These are phyloP conservation scores for Trypanosoma lewisi DNA, from an alignment of 208 protist species.

Conservation along the genomic window DNA sequence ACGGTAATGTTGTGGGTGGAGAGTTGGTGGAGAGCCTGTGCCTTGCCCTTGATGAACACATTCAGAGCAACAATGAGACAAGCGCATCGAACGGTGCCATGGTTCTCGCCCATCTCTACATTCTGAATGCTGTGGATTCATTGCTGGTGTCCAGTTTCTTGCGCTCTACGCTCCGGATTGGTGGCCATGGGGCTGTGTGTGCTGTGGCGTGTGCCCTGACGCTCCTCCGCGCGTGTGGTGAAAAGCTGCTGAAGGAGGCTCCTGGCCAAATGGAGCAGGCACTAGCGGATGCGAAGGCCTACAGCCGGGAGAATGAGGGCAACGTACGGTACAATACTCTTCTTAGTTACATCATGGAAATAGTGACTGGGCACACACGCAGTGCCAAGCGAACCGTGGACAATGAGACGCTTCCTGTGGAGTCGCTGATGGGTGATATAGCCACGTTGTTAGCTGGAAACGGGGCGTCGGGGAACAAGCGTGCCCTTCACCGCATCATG, in stretches of 20 bases:
- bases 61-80: constrained; percentile 47
- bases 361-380: constrained; percentile 54
- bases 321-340: constrained; percentile 53
- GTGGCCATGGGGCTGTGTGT: constrained; percentile 28
- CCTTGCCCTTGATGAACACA: constrained; percentile 39
- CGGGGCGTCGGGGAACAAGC: constrained; percentile 27
- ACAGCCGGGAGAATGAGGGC: constrained; percentile 14
- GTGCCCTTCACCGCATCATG: constrained; percentile 55
- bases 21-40: constrained; percentile 63
- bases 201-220: constrained; percentile 58
- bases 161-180: constrained; percentile 34
- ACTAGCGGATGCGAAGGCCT: constrained; percentile 39
- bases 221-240: constrained; percentile 72
- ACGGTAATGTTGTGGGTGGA: constrained; percentile 64
- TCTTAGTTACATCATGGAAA: constrained; percentile 63
- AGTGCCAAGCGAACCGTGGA: constrained; percentile 37
- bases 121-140: constrained; percentile 67
- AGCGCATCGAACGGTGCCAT: constrained; percentile 56
- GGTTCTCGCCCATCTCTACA: constrained; percentile 72
- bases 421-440: constrained; percentile 58
- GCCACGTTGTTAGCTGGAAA: constrained; percentile 41
- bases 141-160: constrained; percentile 56
- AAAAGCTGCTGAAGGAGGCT: constrained; percentile 78
- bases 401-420: constrained; percentile 50
- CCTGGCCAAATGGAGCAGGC: constrained; percentile 55